These are phyloP conservation scores for Fraxinus angustifolia DNA, from an alignment of 305 asterid genomes.

Conservation along the genomic window DNA sequence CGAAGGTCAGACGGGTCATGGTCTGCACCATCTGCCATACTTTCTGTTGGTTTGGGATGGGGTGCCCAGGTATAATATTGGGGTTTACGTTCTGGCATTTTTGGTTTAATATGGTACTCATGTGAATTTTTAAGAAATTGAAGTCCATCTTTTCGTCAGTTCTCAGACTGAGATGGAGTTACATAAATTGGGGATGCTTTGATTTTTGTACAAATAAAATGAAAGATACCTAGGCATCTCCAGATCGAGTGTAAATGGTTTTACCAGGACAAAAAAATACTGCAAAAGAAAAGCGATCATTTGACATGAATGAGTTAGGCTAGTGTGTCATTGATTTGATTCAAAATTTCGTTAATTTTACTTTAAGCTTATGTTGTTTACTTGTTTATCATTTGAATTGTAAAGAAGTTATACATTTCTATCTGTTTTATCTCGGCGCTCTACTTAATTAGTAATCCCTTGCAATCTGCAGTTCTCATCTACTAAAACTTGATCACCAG, in stretches of 20 bases:
- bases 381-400: slow-evolving; percentile 15
- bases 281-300: background rate
- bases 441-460: background rate
- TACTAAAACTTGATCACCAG: background rate
- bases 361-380: background rate
- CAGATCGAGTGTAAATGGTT: background rate
- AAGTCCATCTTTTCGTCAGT: slow-evolving; percentile 11
- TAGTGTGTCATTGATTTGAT: background rate
- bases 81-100: background rate
- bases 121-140: background rate
- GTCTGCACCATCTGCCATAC: slow-evolving; percentile 98
- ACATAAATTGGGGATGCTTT: background rate
- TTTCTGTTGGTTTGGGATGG: slow-evolving; percentile 93
- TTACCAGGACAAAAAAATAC: background rate
- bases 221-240: slow-evolving; percentile 5
- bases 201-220: background rate
- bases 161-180: background rate
- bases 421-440: slow-evolving; percentile 36
- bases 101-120: background rate
- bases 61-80: slow-evolving; percentile 77
- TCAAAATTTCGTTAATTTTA: background rate
- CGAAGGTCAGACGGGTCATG: slow-evolving; percentile 92
- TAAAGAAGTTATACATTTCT: background rate
- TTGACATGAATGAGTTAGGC: background rate
- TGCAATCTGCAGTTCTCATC: background rate